Evolutionary conservation across 2,329 filamentous ascomycete species (phyloP), one percentile per base, ranked within the genome.

Genomic region (Venturia asperata): DNA sequence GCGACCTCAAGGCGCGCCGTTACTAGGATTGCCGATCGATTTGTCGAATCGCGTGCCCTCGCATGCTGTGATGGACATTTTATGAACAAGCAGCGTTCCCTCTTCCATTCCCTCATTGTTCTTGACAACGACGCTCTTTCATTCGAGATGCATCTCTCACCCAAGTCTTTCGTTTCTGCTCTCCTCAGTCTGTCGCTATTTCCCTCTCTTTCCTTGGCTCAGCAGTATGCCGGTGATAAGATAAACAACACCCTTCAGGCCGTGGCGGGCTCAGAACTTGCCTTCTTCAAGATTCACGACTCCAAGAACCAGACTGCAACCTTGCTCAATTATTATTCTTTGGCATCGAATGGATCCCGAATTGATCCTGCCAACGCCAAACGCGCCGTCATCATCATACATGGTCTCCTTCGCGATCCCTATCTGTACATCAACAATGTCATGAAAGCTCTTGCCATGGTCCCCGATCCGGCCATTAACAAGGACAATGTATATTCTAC

Each of bases 231-330:
- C 21, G 66, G 66, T 15, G 47, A 52, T 6, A 62, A 37, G 19
- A 62, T 67, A 21, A 58, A 27, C 24, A 65, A 47, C 11, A 39
- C 63, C 2, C 58, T 67, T n/a, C 66, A 63, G 1, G 2, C 24
- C 10, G 65, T 67, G 9, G 63, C 65, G 19, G 65, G 65, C 45
- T 37, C 63, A 1, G 65, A 67, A 24, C 34, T 67, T 56, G 56
- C 65, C 9, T 67, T 62, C 34, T 67, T 65, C 58, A 67, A 65
- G 30, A 67, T 67, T 47, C 63, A 58, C 21, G 63, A 65, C 49
- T 5, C 45, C 9, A 39, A 63, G 17, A 62, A 21, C 3, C 24
- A 61, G 39, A 67, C 64, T 7, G 65, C 65, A 21, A 65, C 65
- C 3, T 61, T 67, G 45, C 61, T 67, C 39, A 67, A 67, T 47